Percentiles rank a stretch among this genome's conserved stretches.
Conservation (phyloP, 2,329 filamentous ascomycete species). For the Colletotrichum lupini region DNA sequence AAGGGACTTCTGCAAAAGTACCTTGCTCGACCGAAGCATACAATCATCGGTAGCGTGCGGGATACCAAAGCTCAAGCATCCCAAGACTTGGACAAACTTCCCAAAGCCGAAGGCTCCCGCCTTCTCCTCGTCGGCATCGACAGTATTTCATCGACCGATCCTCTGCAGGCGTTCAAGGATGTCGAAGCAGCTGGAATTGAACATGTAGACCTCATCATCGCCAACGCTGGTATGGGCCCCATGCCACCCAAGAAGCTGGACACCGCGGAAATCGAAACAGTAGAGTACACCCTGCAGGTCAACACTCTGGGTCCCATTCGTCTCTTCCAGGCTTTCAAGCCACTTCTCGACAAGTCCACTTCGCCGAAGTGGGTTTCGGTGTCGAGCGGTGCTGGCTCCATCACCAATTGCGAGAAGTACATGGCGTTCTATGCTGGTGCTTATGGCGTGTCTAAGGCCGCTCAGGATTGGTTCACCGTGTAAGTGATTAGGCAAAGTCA, state of each 20-base stretch:
- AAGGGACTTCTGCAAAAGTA: conserved; percentile 37
- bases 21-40: conserved; percentile 49
- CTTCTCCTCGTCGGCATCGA: conserved; percentile 47
- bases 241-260: background rate
- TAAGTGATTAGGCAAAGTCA: background rate
- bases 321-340: conserved; percentile 45
- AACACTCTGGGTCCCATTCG: conserved; percentile 40
- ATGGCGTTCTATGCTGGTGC: conserved; percentile 35
- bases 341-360: conserved; percentile 44
- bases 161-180: conserved; percentile 41
- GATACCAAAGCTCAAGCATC: conserved; percentile 39
- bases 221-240: conserved; percentile 39
- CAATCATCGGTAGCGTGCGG: conserved; percentile 50
- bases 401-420: conserved; percentile 36
- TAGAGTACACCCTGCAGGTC: conserved; percentile 31
- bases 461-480: conserved; percentile 44
- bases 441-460: conserved; percentile 46
- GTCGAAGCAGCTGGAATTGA: conserved; percentile 41
- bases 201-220: conserved; percentile 44
- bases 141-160: conserved; percentile 40
- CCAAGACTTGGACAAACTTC: conserved; percentile 40
- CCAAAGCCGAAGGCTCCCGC: conserved; percentile 41
- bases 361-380: conserved; percentile 46
- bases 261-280: background rate
- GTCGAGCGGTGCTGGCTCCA: conserved; percentile 40